Base-by-base conservation (phyloP, 2,329 filamentous ascomycete species). In the Fusarium beomiforme region DNA sequence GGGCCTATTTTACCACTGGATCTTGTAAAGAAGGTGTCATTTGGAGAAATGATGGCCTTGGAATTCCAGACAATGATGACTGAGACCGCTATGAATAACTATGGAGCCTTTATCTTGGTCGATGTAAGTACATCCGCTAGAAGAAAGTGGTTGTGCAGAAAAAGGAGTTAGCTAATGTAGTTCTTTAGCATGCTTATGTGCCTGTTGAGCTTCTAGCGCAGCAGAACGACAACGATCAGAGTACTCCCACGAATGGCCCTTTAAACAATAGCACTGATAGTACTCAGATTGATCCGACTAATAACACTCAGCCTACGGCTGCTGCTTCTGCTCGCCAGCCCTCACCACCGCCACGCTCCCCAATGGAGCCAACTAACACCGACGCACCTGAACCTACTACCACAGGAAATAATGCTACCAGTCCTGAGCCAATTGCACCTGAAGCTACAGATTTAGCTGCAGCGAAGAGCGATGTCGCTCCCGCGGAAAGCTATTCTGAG, bases 21-120 rank as follows among this genome's bases (percentile, higher is more conserved):
- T 64, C 63, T 77, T 57, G 77, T 80, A 67, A 75, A 77, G 67
- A 76, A 75, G 23, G 36, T 77, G n/a, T 74, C 77, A 46, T 72
- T 79, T 41, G 76, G 72, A n/a, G 59, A 70, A 43, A 54, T 67
- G 8, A 65, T 78, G 26, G 70, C 70, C 39, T 71, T 72, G 14
- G 74, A 78, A 34, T 74, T 78, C 50, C 71, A 77, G 46, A 71
- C 59, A 8, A 67, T 71, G 12, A 56, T 76, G 57, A 65, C 72
- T 34, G 63, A 68, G 24, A 67, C 69, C 31, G 13, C 57, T 16
- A 54, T 16, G 4, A 55, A 63, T 10, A 58, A 49, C 2, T 58
- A 67, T 12, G 72, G 73, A 5, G 76, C 69, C 4, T 73, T 78
- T 50, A 57, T 79, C 33, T 55, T 70, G 24, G 76, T 79, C 19